Evolutionary conservation across 352 stramenopile genomes (phyloP).

Genomic region (Phytophthora chlamydospora): DNA sequence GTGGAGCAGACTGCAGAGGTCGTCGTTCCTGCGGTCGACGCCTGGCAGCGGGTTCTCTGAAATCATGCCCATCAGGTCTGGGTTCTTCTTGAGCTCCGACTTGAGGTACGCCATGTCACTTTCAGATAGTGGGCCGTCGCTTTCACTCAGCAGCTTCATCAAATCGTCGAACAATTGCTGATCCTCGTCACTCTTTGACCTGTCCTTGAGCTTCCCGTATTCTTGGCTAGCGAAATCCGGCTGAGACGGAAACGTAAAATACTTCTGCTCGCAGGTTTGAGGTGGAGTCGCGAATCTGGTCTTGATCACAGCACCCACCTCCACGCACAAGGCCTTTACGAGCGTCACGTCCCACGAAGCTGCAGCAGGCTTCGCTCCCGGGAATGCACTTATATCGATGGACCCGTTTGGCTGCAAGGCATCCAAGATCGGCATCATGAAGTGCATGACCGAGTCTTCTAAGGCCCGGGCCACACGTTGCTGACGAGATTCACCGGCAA

Average conservation of each 20-base stretch:
- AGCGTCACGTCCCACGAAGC: not conserved
- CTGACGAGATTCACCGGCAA: constrained; percentile 9
- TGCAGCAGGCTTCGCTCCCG: not conserved
- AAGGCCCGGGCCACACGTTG: not conserved
- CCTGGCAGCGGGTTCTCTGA: too few species aligned
- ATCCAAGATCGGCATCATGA: constrained; percentile 32
- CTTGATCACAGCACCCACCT: constrained; percentile 15
- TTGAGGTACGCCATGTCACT: too few species aligned
- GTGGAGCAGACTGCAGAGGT: constrained; percentile 2
- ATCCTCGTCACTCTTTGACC: too few species aligned
- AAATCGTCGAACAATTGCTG: too few species aligned
- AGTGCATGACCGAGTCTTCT: constrained; percentile 30
- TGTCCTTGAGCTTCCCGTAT: constrained; percentile 6
- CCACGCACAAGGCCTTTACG: not conserved
- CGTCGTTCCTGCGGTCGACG: too few species aligned
- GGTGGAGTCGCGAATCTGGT: constrained; percentile 22
- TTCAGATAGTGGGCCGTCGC: too few species aligned
- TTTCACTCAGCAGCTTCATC: too few species aligned
- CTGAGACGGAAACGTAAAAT: constrained; percentile 16
- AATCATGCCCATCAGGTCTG: too few species aligned
- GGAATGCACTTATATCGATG: constrained; percentile 2
- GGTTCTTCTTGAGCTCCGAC: too few species aligned
- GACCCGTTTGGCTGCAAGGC: constrained; percentile 24
- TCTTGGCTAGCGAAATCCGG: constrained; percentile 30
- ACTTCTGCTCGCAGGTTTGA: constrained; percentile 2